phyloP scores from a whole-genome alignment of 345 rosid species.

The Pistacia integerrima region DNA sequence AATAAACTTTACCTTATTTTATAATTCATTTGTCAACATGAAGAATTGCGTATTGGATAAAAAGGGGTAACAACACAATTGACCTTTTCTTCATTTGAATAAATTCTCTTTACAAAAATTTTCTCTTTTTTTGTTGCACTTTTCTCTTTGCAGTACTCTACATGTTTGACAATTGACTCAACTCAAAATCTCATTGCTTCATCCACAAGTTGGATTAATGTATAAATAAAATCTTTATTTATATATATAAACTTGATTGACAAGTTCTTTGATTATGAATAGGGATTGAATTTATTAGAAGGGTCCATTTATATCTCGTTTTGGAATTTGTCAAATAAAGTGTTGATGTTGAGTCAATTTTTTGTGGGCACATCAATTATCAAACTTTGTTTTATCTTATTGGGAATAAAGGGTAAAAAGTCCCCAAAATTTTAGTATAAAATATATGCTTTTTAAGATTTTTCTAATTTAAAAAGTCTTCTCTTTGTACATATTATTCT shows the following conservation, averaged over 20 bases:
- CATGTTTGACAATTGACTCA: background rate
- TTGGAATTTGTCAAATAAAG: background rate
- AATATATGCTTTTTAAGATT: too few species aligned
- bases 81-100: background rate
- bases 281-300: too few species aligned
- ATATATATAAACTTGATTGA: background rate
- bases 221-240: background rate
- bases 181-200: background rate
- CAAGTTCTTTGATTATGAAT: background rate
- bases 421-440: too few species aligned
- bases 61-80: background rate
- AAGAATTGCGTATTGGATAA: background rate
- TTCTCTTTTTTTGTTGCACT: background rate
- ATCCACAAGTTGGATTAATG: background rate
- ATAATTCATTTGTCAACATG: background rate
- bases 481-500: too few species aligned
- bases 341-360: background rate
- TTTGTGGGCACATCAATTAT: background rate
- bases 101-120: background rate
- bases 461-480: too few species aligned
- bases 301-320: background rate
- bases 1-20: background rate
- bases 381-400: too few species aligned
- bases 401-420: too few species aligned
- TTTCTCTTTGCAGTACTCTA: background rate